These are phyloP conservation scores for Gossypium gossypioides DNA, from an alignment of 441 rosid species.

Conservation along the genomic window DNA sequence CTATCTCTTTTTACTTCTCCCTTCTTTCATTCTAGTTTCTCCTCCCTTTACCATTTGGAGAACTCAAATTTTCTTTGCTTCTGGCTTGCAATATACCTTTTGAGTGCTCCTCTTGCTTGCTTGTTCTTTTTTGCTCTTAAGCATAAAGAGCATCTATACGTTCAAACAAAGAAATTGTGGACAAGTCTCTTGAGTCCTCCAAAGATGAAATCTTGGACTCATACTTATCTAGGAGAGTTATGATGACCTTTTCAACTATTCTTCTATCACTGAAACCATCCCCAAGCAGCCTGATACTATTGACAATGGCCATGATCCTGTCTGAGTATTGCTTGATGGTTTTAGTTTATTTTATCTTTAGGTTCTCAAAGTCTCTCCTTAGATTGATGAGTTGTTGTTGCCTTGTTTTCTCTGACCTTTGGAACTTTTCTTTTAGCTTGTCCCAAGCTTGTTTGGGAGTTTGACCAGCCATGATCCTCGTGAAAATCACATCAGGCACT, in stretches of 20 bases:
- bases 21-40: neutral
- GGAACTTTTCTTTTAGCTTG: too few relatives aligned
- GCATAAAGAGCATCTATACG: neutral
- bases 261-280: neutral
- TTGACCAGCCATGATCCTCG: too few relatives aligned
- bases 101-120: neutral
- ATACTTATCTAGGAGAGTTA: neutral
- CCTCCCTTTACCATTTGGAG: neutral
- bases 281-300: neutral
- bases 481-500: too few relatives aligned
- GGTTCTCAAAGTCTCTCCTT: too few relatives aligned
- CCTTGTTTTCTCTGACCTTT: too few relatives aligned
- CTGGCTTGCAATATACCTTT: neutral
- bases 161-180: neutral
- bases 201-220: neutral
- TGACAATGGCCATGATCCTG: neutral
- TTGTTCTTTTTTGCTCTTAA: neutral
- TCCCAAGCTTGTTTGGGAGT: too few relatives aligned
- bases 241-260: neutral
- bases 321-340: too few relatives aligned
- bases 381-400: too few relatives aligned
- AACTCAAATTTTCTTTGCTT: neutral
- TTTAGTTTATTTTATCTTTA: too few relatives aligned
- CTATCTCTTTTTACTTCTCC: neutral
- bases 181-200: neutral